Evolutionary conservation across 441 rosid species (phyloP).

Genomic region (Sinapis alba): DNA sequence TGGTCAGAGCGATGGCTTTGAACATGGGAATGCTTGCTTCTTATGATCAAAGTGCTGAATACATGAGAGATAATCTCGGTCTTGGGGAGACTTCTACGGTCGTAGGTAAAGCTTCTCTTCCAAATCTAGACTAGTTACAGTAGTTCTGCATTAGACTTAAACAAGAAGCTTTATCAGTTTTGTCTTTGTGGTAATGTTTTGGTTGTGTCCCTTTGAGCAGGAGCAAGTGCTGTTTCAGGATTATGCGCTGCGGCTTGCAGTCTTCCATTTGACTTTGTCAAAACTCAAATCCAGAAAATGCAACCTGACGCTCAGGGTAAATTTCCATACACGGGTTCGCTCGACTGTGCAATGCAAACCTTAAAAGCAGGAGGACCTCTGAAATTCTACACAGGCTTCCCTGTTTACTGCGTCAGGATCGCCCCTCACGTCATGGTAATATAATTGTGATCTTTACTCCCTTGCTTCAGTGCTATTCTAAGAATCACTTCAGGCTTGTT

Average conservation of each 20-base stretch:
- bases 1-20: constrained; percentile 97
- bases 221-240: constrained; percentile 90
- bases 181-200: no score
- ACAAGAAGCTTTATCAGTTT: neutral
- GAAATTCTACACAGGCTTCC: constrained; percentile 96
- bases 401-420: constrained; percentile 89
- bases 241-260: constrained; percentile 96
- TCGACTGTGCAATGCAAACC: constrained; percentile 82
- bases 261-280: constrained; percentile 93
- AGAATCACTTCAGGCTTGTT: neutral
- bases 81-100: constrained; percentile 77
- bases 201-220: constrained; percentile 42
- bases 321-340: constrained; percentile 87
- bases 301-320: constrained; percentile 96
- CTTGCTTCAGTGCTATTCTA: neutral
- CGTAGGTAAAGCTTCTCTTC: constrained; percentile 54
- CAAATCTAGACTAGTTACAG: neutral
- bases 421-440: constrained; percentile 98
- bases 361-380: constrained; percentile 87
- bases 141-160: neutral
- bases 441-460: constrained; percentile 16
- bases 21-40: constrained; percentile 99
- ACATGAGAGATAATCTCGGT: constrained; percentile 72
- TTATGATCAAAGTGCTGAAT: constrained; percentile 92
- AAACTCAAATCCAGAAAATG: constrained; percentile 99